Conservation (phyloP, 331 rosid genomes). For the Rhamnella rubrinervis region DNA sequence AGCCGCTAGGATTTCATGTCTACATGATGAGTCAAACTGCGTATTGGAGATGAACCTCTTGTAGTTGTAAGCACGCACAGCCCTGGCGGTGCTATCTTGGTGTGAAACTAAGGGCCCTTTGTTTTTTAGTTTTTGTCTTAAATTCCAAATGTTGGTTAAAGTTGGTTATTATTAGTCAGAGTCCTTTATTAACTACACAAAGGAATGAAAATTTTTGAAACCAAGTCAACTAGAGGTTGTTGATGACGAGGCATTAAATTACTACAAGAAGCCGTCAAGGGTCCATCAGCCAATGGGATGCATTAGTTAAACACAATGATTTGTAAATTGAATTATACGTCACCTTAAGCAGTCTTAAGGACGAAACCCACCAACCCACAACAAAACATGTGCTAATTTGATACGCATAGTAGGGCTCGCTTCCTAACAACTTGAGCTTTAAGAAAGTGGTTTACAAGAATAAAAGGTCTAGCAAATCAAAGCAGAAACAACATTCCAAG, state of each 20-base stretch:
- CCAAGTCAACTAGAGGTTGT: no score
- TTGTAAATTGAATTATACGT: conserved; percentile 12
- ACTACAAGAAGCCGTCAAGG: not conserved
- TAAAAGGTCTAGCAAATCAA: not conserved
- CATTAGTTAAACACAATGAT: not conserved
- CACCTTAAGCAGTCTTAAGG: conserved; percentile 96
- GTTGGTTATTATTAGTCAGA: no score
- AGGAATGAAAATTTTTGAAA: not conserved
- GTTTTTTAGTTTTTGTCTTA: no score
- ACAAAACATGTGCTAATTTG: conserved; percentile 36
- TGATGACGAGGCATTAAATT: no score
- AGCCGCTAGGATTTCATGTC: conserved; percentile 36
- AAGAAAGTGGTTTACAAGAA: no score
- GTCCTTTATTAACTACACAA: conserved; percentile 38
- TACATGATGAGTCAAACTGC: conserved; percentile 26
- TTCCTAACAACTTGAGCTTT: no score
- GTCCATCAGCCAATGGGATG: not conserved
- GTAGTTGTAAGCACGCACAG: conserved; percentile 15
- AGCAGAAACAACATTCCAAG: conserved; percentile 9
- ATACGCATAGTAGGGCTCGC: not conserved
- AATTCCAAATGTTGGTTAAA: conserved; percentile 13
- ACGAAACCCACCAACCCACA: conserved; percentile 95
- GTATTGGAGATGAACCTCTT: conserved; percentile 20
- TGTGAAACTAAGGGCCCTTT: no score
- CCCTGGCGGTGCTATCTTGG: conserved; percentile 23